A percentile compares a stretch with the other conserved stretches of the same genome.
Conservation (phyloP, 2,329 filamentous ascomycete species). For the Bertia moriformis region DNA sequence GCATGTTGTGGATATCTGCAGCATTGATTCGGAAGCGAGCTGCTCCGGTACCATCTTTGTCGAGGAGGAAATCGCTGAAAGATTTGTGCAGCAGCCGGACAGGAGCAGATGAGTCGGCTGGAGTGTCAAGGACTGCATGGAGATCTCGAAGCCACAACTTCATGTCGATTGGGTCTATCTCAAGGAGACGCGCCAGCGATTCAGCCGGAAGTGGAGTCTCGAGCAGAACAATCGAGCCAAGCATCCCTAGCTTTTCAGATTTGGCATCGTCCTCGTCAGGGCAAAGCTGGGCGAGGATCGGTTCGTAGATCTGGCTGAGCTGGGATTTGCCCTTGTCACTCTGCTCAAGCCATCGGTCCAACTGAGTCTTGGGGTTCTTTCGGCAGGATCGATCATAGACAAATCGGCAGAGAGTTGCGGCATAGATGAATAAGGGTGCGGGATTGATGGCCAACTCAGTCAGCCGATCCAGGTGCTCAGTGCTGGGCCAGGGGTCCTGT, state of each 20-base stretch:
- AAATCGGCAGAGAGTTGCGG: neutral
- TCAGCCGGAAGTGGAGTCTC: conserved; percentile 1
- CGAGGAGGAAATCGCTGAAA: neutral
- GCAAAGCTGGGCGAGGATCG: conserved; percentile 2
- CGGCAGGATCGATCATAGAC: neutral
- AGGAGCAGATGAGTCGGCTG: neutral
- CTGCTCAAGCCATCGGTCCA: conserved; percentile 1
- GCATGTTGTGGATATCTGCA: neutral
- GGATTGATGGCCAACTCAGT: neutral
- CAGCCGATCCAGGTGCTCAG: neutral
- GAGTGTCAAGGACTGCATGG: neutral
- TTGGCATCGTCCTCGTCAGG: conserved; percentile 1
- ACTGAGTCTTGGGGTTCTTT: neutral
- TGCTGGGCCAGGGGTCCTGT: neutral
- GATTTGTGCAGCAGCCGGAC: neutral
- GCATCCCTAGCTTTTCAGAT: neutral
- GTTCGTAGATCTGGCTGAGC: conserved; percentile 2
- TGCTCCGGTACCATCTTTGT: neutral
- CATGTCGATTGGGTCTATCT: neutral
- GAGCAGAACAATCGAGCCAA: conserved; percentile 2
- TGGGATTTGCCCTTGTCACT: conserved; percentile 3
- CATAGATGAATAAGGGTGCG: conserved; percentile 1
- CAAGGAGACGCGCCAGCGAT: neutral
- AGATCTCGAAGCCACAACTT: neutral
- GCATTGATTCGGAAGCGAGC: neutral